Conservation (phyloP, 495 filamentous ascomycete genomes). For the Aspergillus indologenus region DNA sequence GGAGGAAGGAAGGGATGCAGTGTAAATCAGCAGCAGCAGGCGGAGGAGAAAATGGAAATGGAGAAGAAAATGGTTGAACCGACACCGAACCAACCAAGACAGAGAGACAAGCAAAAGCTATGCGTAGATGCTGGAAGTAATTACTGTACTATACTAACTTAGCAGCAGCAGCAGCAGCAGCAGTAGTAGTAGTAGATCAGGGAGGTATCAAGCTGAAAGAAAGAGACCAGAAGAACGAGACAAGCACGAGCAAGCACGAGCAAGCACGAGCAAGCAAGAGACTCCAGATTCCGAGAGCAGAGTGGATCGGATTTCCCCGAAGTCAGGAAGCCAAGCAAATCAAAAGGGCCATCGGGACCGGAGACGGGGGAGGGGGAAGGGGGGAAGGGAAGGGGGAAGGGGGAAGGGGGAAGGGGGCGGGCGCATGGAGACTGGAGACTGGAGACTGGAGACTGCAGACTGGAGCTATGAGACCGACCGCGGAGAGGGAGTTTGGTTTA, state of each 20-base stretch:
- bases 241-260: slow-evolving; percentile 1
- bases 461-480: too few species aligned
- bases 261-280: too few species aligned
- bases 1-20: slow-evolving; percentile 8
- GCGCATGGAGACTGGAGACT: slow-evolving; percentile 11
- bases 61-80: too few species aligned
- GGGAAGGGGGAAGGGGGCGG: too few species aligned
- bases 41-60: slow-evolving; percentile 8
- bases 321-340: slow-evolving; percentile 13
- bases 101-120: neutral
- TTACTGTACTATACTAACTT: too few species aligned
- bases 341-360: slow-evolving; percentile 17
- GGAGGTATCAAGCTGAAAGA: slow-evolving; percentile 5
- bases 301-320: slow-evolving; percentile 29
- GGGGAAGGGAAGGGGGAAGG: too few species aligned
- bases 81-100: too few species aligned
- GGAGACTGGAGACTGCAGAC: slow-evolving; percentile 1
- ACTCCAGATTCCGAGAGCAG: slow-evolving; percentile 3
- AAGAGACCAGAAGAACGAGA: neutral
- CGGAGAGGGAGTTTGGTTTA: too few species aligned
- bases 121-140: slow-evolving; percentile 1
- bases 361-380: slow-evolving; percentile 14
- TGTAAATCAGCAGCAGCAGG: slow-evolving; percentile 10
- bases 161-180: too few species aligned
- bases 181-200: too few species aligned